Conservation (phyloP, 805 yeast genomes). For the Sugiyamaella mastotermitis region DNA sequence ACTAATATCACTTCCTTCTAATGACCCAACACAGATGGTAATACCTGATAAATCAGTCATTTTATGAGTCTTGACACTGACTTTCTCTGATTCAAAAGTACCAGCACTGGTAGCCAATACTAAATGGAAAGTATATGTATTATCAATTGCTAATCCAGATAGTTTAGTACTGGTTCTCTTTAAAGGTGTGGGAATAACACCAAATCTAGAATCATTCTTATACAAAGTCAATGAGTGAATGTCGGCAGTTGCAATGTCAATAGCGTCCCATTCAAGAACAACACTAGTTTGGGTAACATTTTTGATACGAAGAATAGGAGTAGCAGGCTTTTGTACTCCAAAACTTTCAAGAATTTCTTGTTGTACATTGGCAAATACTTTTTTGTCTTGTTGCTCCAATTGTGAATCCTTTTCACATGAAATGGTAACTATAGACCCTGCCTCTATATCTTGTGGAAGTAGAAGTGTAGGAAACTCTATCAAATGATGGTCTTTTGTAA, state of each 20-base stretch:
- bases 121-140: slow-evolving; percentile 71
- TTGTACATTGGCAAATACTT: slow-evolving; percentile 60
- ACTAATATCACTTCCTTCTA: slow-evolving; percentile 42
- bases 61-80: slow-evolving; percentile 79
- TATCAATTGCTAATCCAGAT: slow-evolving; percentile 86
- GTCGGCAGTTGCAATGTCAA: slow-evolving; percentile 76
- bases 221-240: slow-evolving; percentile 70
- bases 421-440: slow-evolving; percentile 88
- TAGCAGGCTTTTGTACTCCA: slow-evolving; percentile 64
- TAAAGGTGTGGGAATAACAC: slow-evolving; percentile 78
- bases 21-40: slow-evolving; percentile 81
- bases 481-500: slow-evolving; percentile 87
- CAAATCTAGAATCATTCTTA: slow-evolving; percentile 62
- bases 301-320: slow-evolving; percentile 61
- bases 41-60: slow-evolving; percentile 95
- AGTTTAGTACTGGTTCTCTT: slow-evolving; percentile 76
- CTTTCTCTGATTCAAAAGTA: slow-evolving; percentile 57
- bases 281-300: slow-evolving; percentile 93
- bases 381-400: slow-evolving; percentile 55
- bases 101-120: slow-evolving; percentile 88
- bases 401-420: slow-evolving; percentile 71
- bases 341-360: slow-evolving; percentile 64
- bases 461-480: slow-evolving; percentile 96
- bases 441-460: slow-evolving; percentile 81
- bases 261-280: slow-evolving; percentile 89